These are phyloP conservation scores for Camellia lanceoleosa DNA, from an alignment of 148 eudicot species.

Conservation along the genomic window DNA sequence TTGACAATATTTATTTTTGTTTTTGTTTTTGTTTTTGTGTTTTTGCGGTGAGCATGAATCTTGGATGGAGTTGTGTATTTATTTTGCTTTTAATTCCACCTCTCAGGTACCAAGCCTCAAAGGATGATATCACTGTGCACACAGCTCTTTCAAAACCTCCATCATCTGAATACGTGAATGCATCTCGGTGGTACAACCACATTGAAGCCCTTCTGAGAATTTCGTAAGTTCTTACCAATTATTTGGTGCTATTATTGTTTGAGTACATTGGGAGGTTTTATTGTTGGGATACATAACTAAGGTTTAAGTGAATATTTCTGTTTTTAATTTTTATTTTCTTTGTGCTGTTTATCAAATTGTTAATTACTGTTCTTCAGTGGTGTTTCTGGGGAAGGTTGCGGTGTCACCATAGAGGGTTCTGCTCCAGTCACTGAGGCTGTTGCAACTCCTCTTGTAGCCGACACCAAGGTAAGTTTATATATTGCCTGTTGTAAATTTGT, in stretches of 20 bases:
- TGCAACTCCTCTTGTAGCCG: conserved; percentile 75
- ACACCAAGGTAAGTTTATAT: conserved; percentile 48
- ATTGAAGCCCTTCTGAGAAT: conserved; percentile 87
- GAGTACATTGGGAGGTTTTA: conserved; percentile 1
- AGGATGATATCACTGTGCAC: conserved; percentile 81
- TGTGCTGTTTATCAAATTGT: not conserved
- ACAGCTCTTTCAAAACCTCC: conserved; percentile 63
- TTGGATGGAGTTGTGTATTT: not conserved
- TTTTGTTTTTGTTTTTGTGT: not conserved
- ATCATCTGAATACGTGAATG: conserved; percentile 64
- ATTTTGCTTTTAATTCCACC: not conserved
- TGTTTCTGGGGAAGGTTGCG: conserved; percentile 77
- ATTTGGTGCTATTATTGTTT: not conserved
- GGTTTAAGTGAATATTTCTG: not conserved
- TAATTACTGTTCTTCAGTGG: conserved; percentile 42
- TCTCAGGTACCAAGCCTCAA: conserved; percentile 82
- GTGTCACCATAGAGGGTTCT: conserved; percentile 72
- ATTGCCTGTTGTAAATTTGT: not conserved
- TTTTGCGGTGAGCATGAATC: not conserved
- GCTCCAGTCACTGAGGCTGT: conserved; percentile 48
- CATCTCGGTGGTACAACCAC: conserved; percentile 80
- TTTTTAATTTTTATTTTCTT: not conserved
- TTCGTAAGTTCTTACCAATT: conserved; percentile 55
- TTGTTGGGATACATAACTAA: not conserved
- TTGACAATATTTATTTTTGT: not conserved